Percentiles rank a stretch among this genome's conserved stretches.
phyloP scores from a whole-genome alignment of 2,329 filamentous ascomycete species.

The Venturia carpophila region DNA sequence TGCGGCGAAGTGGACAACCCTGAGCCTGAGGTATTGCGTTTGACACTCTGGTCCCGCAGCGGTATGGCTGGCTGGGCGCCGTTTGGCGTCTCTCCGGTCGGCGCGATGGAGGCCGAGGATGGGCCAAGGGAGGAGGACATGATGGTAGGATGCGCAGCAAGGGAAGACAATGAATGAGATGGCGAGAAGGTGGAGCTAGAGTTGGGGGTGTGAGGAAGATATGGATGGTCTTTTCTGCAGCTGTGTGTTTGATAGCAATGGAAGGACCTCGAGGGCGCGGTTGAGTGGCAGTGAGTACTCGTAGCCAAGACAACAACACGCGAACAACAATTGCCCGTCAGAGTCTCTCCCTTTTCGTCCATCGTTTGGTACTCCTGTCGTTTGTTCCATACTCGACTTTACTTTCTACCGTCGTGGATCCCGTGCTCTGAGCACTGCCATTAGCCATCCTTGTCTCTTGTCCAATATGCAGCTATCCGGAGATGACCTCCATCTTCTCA shows the following conservation, averaged over 20 bases:
- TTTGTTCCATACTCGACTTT: background rate
- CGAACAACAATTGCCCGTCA: background rate
- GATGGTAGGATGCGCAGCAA: background rate
- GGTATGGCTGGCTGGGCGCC: background rate
- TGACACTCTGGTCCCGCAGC: background rate
- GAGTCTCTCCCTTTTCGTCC: background rate
- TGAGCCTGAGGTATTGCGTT: background rate
- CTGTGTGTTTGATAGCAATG: background rate
- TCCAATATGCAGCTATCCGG: conserved; percentile 1
- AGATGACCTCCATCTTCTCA: background rate
- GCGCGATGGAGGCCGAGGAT: background rate
- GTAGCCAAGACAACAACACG: background rate
- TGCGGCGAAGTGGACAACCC: background rate
- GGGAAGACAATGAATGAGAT: background rate
- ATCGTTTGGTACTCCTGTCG: background rate
- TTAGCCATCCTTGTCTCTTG: background rate
- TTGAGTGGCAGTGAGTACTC: too few species aligned
- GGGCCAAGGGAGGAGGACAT: background rate
- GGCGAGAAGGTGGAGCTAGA: background rate
- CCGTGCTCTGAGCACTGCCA: background rate
- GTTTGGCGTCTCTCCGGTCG: background rate
- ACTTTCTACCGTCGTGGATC: background rate
- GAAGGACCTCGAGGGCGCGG: background rate
- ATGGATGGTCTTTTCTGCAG: background rate
- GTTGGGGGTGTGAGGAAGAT: background rate